Evolutionary conservation across 495 filamentous ascomycete genomes (phyloP), one percentile per base, ranked within the genome.

Genomic region (Penicillium nucicola): DNA sequence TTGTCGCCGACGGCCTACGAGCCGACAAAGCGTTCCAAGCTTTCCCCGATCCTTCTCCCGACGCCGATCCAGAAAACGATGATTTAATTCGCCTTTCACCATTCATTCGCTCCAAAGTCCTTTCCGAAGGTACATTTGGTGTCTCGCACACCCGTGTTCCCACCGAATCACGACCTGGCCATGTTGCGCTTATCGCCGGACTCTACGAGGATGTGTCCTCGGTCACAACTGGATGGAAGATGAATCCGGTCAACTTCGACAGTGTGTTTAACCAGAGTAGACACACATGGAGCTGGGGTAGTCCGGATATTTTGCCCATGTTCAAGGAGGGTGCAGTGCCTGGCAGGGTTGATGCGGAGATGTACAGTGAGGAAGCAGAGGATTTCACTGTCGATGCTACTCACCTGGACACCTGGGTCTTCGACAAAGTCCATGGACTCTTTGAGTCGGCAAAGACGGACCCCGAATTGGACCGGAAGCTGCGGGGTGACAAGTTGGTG

Each of bases 251-350:
- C 54, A 89, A 97, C 64, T 99, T 99, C 61, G 95, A 99, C 72
- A 96, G 92, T 57, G 88, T 99, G 9, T 99, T 99, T 80, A 99
- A 99, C 63, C 84, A 87, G 48, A 97, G 92, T 62, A 75, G 87
- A 23, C 95, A 97, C 70, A 97, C 95, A 4, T 99, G 95, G 95
- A 92, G 90, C 66, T 99, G 95, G 95, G 93, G 95, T 7, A 97
- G 92, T 60, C 92, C 92, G 11, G 95, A 99, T 74, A 99, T 99
- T 60, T 72, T 97, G 43, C 89, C 84, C 10, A 99, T 99, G 95
- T 99, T 99, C 62, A 83, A 95, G 63, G 83, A 92, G 53, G 95
- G 95, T 1, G 95, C 93, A 7, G 83, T 86, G n/a, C 88, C 89
- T 5, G 89, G 89, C 0, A 79, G 87, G 48, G 84, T 99, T 9